Evolutionary conservation across 495 filamentous ascomycete species (phyloP), one percentile per base, ranked within the genome.

Genomic region (Hypoxylon fuscum): DNA sequence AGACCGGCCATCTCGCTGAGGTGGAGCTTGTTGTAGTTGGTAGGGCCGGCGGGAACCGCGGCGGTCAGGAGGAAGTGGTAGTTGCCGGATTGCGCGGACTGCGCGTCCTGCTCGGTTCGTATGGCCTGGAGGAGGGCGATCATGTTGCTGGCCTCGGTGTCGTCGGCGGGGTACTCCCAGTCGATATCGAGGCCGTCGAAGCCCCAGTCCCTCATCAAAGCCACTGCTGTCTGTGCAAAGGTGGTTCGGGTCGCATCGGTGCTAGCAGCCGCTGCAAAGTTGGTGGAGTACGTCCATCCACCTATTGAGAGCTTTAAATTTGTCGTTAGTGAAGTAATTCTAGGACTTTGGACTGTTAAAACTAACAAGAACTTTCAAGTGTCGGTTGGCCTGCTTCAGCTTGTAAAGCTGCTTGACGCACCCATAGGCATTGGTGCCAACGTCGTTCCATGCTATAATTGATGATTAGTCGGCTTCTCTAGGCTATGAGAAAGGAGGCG

Each of bases 361-460:
- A n/a, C n/a, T n/a, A n/a, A n/a, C n/a, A n/a, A 96, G 77, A 3
- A 90, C 81, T 75, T 97, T 97, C n/a, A 98, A 72, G 57, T 93
- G 83, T 37, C 93, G 86, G 74, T 97, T 85, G 54, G 83, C 71
- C 74, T 93, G 87, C 81, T 98, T 98, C 34, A 93, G 82, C 27
- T 93, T 80, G 75, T 84, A 92, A 4, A 97, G 83, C 73, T 98
- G 95, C 78, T 96, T 94, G 23, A 92, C 71, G 70, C 86, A 93
- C 54, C 92, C 91, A 70, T 93, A 92, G 62, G 90, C 83, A 65
- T 93, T 93, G 43, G 72, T 86, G 20, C 87, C 77, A 0, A 53
- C 15, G 14, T 80, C 77, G 21, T 74, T 76, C 76, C 77, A 81
- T 1, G 78, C 77, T 80, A 55, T 8, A 2, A 15, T 17, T 14